A percentile compares a stretch with the other conserved stretches of the same genome.
phyloP scores from a whole-genome alignment of 345 rosid species.

The Brassica napus region DNA sequence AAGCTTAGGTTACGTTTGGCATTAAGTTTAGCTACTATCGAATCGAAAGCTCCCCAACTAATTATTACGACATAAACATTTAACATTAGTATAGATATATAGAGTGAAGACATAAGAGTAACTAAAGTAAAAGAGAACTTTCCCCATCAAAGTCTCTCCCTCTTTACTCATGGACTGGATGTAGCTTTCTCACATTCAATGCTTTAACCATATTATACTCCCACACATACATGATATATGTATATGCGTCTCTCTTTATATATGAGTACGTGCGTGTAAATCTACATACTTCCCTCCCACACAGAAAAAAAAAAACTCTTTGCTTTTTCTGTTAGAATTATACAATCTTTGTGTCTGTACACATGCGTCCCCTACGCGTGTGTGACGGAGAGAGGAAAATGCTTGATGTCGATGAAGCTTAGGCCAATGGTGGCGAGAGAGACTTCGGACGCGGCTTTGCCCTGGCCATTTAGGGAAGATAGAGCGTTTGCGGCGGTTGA shows the following conservation, averaged over 20 bases:
- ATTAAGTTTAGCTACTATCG: conserved; percentile 30
- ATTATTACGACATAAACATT: not conserved
- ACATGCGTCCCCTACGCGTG: conserved; percentile 12
- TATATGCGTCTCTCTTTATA: conserved; percentile 33
- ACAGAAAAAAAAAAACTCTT: not conserved
- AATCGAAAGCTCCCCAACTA: conserved; percentile 38
- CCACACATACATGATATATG: not conserved
- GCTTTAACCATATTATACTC: conserved; percentile 34
- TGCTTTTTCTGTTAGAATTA: not conserved
- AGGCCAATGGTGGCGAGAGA: conserved; percentile 21
- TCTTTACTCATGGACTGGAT: conserved; percentile 38
- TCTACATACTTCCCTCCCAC: conserved; percentile 14
- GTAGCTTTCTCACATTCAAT: conserved; percentile 40
- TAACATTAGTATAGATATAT: conserved; percentile 2
- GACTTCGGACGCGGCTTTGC: conserved; percentile 13
- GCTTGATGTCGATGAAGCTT: conserved; percentile 37
- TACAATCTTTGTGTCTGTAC: not conserved
- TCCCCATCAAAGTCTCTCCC: conserved; percentile 35
- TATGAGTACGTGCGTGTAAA: conserved; percentile 22
- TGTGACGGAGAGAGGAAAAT: conserved; percentile 34
- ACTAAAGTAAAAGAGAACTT: conserved; percentile 38
- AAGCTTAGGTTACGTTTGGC: conserved; percentile 18
- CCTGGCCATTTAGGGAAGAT: conserved; percentile 38
- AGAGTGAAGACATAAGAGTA: conserved; percentile 30
- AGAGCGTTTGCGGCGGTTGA: conserved; percentile 70